Percentiles rank a stretch among this genome's conserved stretches.
Conservation (phyloP, 177 flowering plant genomes). For the Vitis hybrid region DNA sequence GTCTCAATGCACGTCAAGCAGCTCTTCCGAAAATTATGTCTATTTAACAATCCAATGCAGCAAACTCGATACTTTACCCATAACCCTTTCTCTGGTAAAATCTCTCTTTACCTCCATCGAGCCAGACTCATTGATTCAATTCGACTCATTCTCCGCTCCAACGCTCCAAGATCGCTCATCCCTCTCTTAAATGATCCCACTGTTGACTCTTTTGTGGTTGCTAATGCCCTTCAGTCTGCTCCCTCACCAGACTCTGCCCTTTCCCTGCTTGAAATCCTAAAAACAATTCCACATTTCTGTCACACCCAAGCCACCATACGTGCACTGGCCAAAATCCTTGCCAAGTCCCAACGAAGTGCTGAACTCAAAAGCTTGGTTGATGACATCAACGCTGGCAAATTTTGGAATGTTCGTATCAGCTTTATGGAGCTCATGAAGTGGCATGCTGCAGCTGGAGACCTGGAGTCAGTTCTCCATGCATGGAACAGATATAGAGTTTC, state of each 20-base stretch:
- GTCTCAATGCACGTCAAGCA: constrained; percentile 5
- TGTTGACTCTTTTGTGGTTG: constrained; percentile 73
- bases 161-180: constrained; percentile 26
- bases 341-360: constrained; percentile 37
- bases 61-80: constrained; percentile 37
- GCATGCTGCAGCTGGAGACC: constrained; percentile 57
- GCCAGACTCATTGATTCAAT: constrained; percentile 77
- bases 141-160: constrained; percentile 62
- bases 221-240: constrained; percentile 68
- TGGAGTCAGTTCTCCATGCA: constrained; percentile 45
- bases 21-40: constrained; percentile 6
- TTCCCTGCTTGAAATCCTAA: constrained; percentile 43
- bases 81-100: constrained; percentile 35
- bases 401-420: constrained; percentile 42
- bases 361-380: constrained; percentile 57
- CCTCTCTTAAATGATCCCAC: constrained; percentile 37
- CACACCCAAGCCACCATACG: constrained; percentile 53
- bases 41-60: constrained; percentile 10
- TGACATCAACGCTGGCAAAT: constrained; percentile 52
- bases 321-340: constrained; percentile 69
- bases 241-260: constrained; percentile 79
- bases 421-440: constrained; percentile 73
- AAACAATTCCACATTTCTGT: constrained; percentile 40
- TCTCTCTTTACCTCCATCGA: constrained; percentile 65
- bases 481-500: constrained; percentile 50